phyloP scores from a whole-genome alignment of 768 basidiomycete species.

The Pisolithus sp. region DNA sequence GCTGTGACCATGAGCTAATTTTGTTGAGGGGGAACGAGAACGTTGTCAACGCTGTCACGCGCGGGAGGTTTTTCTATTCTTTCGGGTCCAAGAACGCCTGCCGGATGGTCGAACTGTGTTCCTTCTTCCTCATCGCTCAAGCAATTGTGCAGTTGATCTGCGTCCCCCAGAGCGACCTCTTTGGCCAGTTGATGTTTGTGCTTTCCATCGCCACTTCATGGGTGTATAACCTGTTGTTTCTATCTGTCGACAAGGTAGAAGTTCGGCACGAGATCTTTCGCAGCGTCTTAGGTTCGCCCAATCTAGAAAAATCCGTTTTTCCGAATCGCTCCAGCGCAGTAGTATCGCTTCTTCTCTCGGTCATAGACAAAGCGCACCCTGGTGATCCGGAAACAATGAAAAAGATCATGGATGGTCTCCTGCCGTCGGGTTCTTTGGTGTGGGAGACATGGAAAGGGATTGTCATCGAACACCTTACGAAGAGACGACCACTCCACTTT shows the following conservation, averaged over 20 bases:
- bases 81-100: not conserved
- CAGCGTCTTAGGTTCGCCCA: not conserved
- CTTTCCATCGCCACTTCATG: conserved; percentile 16
- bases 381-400: not conserved
- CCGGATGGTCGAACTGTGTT: too few relatives aligned
- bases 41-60: not conserved
- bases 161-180: too few relatives aligned
- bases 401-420: too few relatives aligned
- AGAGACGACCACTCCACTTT: not conserved
- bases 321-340: conserved; percentile 8
- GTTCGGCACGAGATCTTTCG: conserved; percentile 7
- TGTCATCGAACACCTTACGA: not conserved
- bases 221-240: conserved; percentile 25
- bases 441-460: too few relatives aligned
- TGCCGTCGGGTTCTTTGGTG: too few relatives aligned
- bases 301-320: conserved; percentile 5
- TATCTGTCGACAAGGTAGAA: conserved; percentile 26
- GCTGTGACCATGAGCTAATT: too few relatives aligned
- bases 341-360: conserved; percentile 7
- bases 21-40: not conserved
- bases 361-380: not conserved
- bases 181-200: too few relatives aligned
- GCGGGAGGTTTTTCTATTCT: not conserved
- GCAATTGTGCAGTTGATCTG: too few relatives aligned
- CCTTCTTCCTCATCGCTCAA: too few relatives aligned